Conservation (phyloP, 2,329 filamentous ascomycete genomes). For the Huntiella savannae region DNA sequence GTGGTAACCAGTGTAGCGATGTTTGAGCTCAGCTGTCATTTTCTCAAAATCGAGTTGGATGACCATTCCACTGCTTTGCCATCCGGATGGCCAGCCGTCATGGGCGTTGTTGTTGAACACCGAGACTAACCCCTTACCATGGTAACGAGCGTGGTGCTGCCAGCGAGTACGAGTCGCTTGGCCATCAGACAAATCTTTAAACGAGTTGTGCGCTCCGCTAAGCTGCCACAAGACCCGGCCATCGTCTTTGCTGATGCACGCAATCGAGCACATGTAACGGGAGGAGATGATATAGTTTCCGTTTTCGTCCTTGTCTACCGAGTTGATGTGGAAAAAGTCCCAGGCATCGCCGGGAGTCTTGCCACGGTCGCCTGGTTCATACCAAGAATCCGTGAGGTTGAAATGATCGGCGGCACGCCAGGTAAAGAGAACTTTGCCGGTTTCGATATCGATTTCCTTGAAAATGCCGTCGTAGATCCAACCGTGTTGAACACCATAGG, state of each 20-base stretch:
- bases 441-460: slow-evolving; percentile 31
- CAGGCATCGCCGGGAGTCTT: slow-evolving; percentile 20
- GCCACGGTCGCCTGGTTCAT: slow-evolving; percentile 13
- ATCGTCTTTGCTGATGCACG: slow-evolving; percentile 26
- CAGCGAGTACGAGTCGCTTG: slow-evolving; percentile 25
- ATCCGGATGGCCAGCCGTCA: slow-evolving; percentile 22
- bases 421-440: slow-evolving; percentile 28
- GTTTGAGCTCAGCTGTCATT: slow-evolving; percentile 26
- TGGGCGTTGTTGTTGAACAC: slow-evolving; percentile 35
- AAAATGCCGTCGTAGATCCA: slow-evolving; percentile 20
- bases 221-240: slow-evolving; percentile 34
- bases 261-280: slow-evolving; percentile 27
- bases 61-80: slow-evolving; percentile 27
- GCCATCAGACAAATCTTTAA: slow-evolving; percentile 16
- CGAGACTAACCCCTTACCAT: slow-evolving; percentile 28
- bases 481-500: slow-evolving; percentile 14
- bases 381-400: slow-evolving; percentile 4
- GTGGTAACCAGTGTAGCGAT: slow-evolving; percentile 30
- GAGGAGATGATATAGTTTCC: slow-evolving; percentile 37
- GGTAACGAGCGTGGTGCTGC: slow-evolving; percentile 32
- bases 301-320: slow-evolving; percentile 28
- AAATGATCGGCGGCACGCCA: slow-evolving; percentile 20
- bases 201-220: slow-evolving; percentile 27
- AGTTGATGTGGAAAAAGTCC: slow-evolving; percentile 40
- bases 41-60: slow-evolving; percentile 26